Conservation (phyloP, 2,329 filamentous ascomycete genomes). For the Rhynchosporium graminicola region DNA sequence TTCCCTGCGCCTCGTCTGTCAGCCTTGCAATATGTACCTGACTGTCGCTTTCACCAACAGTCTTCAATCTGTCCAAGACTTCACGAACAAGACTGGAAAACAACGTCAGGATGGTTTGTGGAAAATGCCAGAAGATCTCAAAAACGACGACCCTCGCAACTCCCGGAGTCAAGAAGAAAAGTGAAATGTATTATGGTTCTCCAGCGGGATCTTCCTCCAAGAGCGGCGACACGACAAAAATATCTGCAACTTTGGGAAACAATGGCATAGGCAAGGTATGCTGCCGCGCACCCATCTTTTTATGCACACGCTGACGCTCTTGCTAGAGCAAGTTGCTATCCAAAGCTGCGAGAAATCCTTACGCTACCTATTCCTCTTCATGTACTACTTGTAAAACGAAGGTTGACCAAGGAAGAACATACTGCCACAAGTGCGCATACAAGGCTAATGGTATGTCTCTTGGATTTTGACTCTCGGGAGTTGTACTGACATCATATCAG, state of each 20-base stretch:
- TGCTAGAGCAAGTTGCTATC: constrained; percentile 63
- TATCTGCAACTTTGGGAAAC: constrained; percentile 56
- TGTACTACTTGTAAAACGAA: constrained; percentile 65
- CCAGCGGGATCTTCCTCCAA: constrained; percentile 43
- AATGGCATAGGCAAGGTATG: constrained; percentile 61
- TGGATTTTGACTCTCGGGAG: neutral
- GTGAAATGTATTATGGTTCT: constrained; percentile 66
- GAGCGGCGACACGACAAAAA: constrained; percentile 45
- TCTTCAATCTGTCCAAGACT: constrained; percentile 22
- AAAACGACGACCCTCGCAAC: constrained; percentile 63
- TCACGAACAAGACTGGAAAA: neutral
- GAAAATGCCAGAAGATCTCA: constrained; percentile 62
- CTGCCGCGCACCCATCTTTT: neutral
- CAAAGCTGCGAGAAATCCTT: constrained; percentile 65
- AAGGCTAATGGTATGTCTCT: constrained; percentile 55
- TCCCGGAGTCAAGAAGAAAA: constrained; percentile 66
- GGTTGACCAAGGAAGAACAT: constrained; percentile 60
- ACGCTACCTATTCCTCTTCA: constrained; percentile 62
- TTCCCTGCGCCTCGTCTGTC: constrained; percentile 4
- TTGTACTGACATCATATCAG: constrained; percentile 41
- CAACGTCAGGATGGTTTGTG: constrained; percentile 57
- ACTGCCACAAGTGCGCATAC: constrained; percentile 64
- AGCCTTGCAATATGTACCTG: constrained; percentile 6
- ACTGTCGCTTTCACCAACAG: neutral
- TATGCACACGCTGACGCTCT: constrained; percentile 2